phyloP scores from a whole-genome alignment of 1,284 basidiomycete species.

The Boletus chippewaensis region DNA sequence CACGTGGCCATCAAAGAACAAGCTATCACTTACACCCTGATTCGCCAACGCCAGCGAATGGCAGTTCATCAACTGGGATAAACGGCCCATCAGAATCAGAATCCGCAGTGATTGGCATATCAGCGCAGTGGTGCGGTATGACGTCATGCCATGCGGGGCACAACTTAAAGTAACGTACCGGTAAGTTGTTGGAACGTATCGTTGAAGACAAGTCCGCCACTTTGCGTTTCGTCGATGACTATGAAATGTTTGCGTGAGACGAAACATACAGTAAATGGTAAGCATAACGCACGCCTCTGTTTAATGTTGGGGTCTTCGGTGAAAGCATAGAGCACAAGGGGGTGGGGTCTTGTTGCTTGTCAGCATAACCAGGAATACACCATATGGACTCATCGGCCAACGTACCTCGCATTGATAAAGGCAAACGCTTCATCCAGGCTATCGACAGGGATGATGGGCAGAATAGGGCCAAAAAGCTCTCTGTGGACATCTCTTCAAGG shows the following conservation, averaged over 20 bases:
- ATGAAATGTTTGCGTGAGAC: slow-evolving; percentile 6
- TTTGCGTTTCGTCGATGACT: slow-evolving; percentile 45
- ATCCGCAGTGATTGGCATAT: neutral
- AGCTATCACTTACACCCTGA: slow-evolving; percentile 36
- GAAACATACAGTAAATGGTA: neutral
- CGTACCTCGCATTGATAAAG: slow-evolving; percentile 43
- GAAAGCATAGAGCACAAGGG: slow-evolving; percentile 29
- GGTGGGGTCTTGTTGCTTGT: slow-evolving; percentile 18
- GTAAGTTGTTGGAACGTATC: slow-evolving; percentile 45
- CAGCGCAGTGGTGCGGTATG: slow-evolving; percentile 2
- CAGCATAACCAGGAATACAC: neutral
- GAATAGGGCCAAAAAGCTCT: slow-evolving; percentile 64
- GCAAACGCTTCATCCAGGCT: slow-evolving; percentile 32
- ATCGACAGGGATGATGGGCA: slow-evolving; percentile 58
- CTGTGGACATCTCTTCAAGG: slow-evolving; percentile 24
- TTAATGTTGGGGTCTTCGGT: slow-evolving; percentile 26
- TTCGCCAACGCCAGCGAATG: slow-evolving; percentile 38
- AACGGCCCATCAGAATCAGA: neutral
- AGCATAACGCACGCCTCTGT: slow-evolving; percentile 17
- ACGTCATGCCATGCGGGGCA: slow-evolving; percentile 5
- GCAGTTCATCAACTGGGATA: slow-evolving; percentile 19
- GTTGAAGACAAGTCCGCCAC: slow-evolving; percentile 49
- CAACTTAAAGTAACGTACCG: slow-evolving; percentile 12
- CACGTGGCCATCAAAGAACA: neutral
- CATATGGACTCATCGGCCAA: neutral